Percentiles rank a stretch among this genome's conserved stretches.
Evolutionary conservation across 2,329 filamentous ascomycete species (phyloP).

Genomic region (Tolypocladium sp.): DNA sequence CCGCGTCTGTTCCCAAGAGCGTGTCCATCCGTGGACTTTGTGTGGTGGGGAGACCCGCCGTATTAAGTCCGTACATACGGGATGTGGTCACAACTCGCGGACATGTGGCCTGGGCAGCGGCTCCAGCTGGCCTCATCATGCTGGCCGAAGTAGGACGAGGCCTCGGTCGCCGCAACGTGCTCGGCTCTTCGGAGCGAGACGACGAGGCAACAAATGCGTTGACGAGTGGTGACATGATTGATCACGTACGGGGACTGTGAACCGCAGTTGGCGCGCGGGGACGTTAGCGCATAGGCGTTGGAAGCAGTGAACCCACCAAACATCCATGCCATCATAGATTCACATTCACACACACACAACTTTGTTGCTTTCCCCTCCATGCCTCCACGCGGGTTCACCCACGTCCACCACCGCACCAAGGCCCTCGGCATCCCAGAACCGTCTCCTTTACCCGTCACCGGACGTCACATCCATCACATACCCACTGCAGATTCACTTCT

Average conservation of each 20-base stretch:
- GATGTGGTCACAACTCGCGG: no score
- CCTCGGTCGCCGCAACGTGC: background rate
- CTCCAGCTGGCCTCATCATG: background rate
- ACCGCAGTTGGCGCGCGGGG: background rate
- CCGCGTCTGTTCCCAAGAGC: background rate
- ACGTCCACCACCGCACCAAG: background rate
- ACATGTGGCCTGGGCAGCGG: no score
- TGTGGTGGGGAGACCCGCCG: background rate
- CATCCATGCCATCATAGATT: background rate
- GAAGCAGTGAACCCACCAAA: background rate
- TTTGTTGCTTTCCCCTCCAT: background rate
- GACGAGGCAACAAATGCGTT: background rate
- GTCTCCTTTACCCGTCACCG: background rate
- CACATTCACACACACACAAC: no score
- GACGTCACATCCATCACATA: background rate
- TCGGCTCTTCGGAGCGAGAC: constrained; percentile 1
- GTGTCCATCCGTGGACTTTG: background rate
- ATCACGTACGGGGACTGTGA: background rate
- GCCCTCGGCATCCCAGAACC: background rate
- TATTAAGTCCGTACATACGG: background rate
- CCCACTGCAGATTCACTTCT: background rate
- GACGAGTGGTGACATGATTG: background rate
- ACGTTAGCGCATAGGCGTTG: background rate
- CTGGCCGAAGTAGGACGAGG: background rate
- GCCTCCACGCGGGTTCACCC: background rate